Evolutionary conservation across 805 yeast species (phyloP).

Genomic region (Zygosaccharomyces pseudorouxii): DNA sequence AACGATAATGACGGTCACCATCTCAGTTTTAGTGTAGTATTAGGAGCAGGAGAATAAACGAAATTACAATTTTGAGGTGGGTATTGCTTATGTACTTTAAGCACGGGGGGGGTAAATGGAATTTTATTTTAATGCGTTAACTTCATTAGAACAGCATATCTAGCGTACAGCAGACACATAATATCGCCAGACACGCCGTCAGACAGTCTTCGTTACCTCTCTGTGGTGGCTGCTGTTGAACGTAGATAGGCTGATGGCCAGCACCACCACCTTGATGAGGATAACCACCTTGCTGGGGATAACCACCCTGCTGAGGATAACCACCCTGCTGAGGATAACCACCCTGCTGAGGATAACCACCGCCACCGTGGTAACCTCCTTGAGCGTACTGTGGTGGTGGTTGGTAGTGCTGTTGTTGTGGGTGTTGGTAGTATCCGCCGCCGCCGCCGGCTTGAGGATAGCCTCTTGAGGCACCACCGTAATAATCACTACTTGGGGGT

Average conservation of each 20-base stretch:
- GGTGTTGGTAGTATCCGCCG: slow-evolving; percentile 20
- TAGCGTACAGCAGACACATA: slow-evolving; percentile 53
- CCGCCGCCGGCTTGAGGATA: slow-evolving; percentile 11
- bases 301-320: slow-evolving; percentile 28
- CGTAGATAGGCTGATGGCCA: slow-evolving; percentile 49
- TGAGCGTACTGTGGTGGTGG: slow-evolving; percentile 36
- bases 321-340: slow-evolving; percentile 29
- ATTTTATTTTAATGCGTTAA: not conserved
- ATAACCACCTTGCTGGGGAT: too few species aligned
- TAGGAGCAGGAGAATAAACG: not conserved
- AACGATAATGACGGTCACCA: not conserved
- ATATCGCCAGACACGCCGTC: slow-evolving; percentile 50
- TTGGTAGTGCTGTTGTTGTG: slow-evolving; percentile 32
- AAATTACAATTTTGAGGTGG: slow-evolving; percentile 2
- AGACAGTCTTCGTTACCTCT: slow-evolving; percentile 42
- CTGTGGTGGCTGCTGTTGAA: slow-evolving; percentile 44
- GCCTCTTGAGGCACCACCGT: slow-evolving; percentile 11
- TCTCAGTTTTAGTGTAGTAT: slow-evolving; percentile 1
- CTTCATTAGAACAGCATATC: slow-evolving; percentile 43
- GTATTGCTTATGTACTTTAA: too few species aligned
- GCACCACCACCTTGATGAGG: too few species aligned
- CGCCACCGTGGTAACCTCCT: slow-evolving; percentile 35
- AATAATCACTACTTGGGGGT: slow-evolving; percentile 20
- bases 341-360: slow-evolving; percentile 31
- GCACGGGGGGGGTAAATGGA: too few species aligned